Base-by-base conservation (phyloP, 2,329 filamentous ascomycete genomes). In the Tolypocladium paradoxum region DNA sequence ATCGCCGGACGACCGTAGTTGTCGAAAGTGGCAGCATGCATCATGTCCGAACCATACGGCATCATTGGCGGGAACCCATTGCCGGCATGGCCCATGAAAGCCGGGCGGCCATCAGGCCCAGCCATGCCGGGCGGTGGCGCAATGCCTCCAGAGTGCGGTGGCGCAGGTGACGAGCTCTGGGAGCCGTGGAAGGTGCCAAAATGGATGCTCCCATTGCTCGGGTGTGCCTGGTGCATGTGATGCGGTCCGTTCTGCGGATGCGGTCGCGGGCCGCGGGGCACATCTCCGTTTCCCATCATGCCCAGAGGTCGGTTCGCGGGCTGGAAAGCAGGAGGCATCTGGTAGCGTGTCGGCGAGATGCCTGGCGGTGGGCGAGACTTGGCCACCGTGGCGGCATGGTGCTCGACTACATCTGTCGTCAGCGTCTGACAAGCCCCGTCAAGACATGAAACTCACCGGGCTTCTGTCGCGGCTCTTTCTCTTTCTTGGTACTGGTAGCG, bases 141-240 rank as follows among this genome's bases (percentile, higher is more conserved):
- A 51, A 76, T 74, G 52, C 70, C 72, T 35, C 70, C 72, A 16
- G 73, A 73, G 47, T 67, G 71, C 51, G 77, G 78, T 43, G 74
- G 74, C 22, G 71, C 77, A 1, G 82, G 82, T 6, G 82, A 84
- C 1, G 81, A 78, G 51, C 73, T 76, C 60, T 78, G 76, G 14
- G 82, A 84, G 20, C 73, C 76, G 34, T 74, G 68, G 56, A 79
- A 77, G 7, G 70, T 71, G 35, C 78, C 78, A 60, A 84, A 83
- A 56, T 82, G 73, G 50, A 83, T 68, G 62, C 75, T 82, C 37
- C 77, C 73, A 54, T 76, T 76, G 62, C 77, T 83, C 16, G 73
- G 74, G 52, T 78, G 79, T 40, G 73, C 64, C 50, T 80, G 76
- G 57, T 82, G 77, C 59, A 76, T 64, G 34, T 62, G 64, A 22